Evolutionary conservation across 2,329 filamentous ascomycete genomes (phyloP).

Genomic region (Colletotrichum neosansevieriae): DNA sequence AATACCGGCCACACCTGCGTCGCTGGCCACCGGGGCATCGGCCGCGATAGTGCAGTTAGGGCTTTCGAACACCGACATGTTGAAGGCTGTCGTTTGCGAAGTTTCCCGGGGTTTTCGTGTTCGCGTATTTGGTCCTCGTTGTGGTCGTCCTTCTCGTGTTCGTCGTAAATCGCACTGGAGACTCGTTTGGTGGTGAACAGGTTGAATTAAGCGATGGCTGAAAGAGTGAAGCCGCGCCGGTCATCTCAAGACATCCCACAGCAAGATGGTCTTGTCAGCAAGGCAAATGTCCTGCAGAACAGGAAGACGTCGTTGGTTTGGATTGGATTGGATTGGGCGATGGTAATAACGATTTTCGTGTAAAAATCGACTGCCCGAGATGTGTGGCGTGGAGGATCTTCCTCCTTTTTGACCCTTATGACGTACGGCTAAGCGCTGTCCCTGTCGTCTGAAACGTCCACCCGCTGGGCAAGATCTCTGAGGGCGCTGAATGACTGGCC

Average conservation of each 20-base stretch:
- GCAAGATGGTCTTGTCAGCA: neutral
- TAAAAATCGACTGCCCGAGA: neutral
- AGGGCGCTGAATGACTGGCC: constrained; percentile 21
- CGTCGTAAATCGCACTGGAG: neutral
- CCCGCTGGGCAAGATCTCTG: constrained; percentile 35
- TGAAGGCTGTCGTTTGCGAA: neutral
- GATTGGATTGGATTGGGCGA: neutral
- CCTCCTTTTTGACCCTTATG: constrained; percentile 26
- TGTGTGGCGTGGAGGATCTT: neutral
- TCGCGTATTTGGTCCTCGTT: neutral
- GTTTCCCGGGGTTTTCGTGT: too few species aligned
- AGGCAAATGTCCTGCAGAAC: too few species aligned
- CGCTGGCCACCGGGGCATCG: constrained; percentile 59
- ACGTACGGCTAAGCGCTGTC: constrained; percentile 37
- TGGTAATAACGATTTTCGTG: neutral
- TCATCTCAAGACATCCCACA: neutral
- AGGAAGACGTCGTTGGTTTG: neutral
- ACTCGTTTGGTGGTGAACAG: neutral
- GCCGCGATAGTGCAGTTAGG: constrained; percentile 18
- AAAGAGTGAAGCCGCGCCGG: neutral
- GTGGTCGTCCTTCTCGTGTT: neutral
- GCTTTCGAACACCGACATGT: constrained; percentile 21
- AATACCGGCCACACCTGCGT: constrained; percentile 69
- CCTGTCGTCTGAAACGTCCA: constrained; percentile 36
- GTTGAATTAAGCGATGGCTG: neutral